Evolutionary conservation across 2,329 filamentous ascomycete genomes (phyloP).

Genomic region (Calonectria multiphialidica): DNA sequence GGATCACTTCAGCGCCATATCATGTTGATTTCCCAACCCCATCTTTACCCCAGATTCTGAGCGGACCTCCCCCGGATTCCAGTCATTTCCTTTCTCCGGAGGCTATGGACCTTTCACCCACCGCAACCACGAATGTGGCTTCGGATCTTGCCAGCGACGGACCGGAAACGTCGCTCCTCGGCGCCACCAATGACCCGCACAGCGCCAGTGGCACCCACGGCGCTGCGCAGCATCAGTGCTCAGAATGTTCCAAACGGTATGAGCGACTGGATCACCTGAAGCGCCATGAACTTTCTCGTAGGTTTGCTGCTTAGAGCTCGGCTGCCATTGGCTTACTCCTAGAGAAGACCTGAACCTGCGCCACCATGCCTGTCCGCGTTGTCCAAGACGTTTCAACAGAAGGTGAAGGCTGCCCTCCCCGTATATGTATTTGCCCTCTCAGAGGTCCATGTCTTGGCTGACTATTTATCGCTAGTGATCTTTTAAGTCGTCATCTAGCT

Average conservation of each 20-base stretch:
- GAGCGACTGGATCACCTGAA: neutral
- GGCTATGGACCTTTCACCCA: neutral
- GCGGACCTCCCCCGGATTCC: neutral
- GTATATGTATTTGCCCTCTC: neutral
- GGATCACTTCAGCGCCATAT: neutral
- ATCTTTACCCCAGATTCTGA: neutral
- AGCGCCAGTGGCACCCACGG: too few species aligned
- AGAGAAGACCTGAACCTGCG: neutral
- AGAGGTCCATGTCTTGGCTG: neutral
- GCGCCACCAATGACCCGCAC: too few species aligned
- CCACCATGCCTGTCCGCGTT: neutral
- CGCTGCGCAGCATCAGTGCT: neutral
- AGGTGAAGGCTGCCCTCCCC: neutral
- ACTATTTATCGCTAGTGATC: neutral
- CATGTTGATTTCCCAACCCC: neutral
- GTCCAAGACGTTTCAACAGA: neutral
- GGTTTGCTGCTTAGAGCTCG: neutral
- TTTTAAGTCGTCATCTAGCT: neutral
- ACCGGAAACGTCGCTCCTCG: neutral
- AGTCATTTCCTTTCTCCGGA: neutral
- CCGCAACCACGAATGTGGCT: neutral
- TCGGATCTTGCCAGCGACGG: neutral
- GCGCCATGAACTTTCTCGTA: neutral
- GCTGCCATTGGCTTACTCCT: neutral
- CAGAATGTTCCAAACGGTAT: neutral